Percentiles rank a stretch among this genome's conserved stretches.
phyloP scores from a whole-genome alignment of 352 stramenopile species.

The Globisporangium parvum region DNA sequence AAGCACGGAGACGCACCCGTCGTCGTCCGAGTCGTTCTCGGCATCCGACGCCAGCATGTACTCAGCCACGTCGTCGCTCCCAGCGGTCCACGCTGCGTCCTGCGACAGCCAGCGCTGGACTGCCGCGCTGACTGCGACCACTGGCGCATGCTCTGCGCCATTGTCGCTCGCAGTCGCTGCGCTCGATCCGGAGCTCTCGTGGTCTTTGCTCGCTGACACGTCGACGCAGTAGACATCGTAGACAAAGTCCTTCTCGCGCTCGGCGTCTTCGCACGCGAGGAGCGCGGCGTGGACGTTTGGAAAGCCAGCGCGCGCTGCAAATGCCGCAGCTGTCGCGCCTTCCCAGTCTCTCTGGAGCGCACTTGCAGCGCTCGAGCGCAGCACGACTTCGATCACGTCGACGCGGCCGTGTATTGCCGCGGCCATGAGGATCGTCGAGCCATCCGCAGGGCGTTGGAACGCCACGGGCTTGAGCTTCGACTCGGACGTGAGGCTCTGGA shows the following conservation, averaged over 20 bases:
- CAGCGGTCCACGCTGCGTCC: conserved; percentile 33
- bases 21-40: conserved; percentile 61
- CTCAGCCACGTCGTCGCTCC: conserved; percentile 55
- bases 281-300: conserved; percentile 54
- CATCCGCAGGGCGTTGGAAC: conserved; percentile 74
- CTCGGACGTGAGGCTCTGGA: conserved; percentile 34
- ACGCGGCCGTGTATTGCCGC: conserved; percentile 63
- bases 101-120: conserved; percentile 76
- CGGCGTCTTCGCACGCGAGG: conserved; percentile 63
- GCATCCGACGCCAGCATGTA: conserved; percentile 77
- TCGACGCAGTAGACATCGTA: conserved; percentile 87
- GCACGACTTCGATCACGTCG: conserved; percentile 72
- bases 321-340: conserved; percentile 41
- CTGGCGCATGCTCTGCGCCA: conserved; percentile 21
- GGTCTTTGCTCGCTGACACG: conserved; percentile 35
- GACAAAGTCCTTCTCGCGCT: conserved; percentile 77
- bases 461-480: conserved; percentile 28
- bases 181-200: conserved; percentile 5
- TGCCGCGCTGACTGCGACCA: conserved; percentile 70
- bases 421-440: conserved; percentile 72
- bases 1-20: conserved; percentile 35
- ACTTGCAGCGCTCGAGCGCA: conserved; percentile 37
- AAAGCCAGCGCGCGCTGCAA: conserved; percentile 54
- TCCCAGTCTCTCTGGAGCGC: conserved; percentile 65
- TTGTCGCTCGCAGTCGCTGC: conserved; percentile 3